phyloP scores from a whole-genome alignment of 2,329 filamentous ascomycete species.

The Ploettnerulaceae sp. region DNA sequence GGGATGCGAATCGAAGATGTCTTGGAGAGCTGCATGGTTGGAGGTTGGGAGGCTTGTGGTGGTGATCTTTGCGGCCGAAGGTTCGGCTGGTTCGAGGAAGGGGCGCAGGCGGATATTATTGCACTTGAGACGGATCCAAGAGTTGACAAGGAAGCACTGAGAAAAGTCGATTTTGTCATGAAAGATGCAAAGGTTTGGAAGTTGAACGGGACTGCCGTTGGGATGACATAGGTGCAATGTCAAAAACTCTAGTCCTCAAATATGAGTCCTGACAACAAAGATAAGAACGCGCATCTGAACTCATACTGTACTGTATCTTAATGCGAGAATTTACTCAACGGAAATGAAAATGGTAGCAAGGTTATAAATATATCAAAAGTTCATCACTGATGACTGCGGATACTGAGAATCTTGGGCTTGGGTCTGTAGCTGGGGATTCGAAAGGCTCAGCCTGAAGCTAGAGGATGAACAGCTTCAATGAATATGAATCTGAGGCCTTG shows the following conservation, averaged over 20 bases:
- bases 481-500: too few species aligned
- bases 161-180: slow-evolving; percentile 51
- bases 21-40: slow-evolving; percentile 45
- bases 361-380: too few species aligned
- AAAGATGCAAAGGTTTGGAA: slow-evolving; percentile 52
- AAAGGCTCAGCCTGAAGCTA: too few species aligned
- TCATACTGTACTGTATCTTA: too few species aligned
- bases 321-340: too few species aligned
- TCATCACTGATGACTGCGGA: too few species aligned
- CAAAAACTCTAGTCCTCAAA: neutral
- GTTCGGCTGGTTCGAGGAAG: slow-evolving; percentile 49
- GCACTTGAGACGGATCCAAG: slow-evolving; percentile 43
- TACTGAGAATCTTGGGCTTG: too few species aligned
- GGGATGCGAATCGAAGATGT: slow-evolving; percentile 47
- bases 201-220: neutral
- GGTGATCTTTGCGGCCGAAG: slow-evolving; percentile 45
- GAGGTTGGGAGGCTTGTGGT: slow-evolving; percentile 53
- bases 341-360: too few species aligned
- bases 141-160: slow-evolving; percentile 38
- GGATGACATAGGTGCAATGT: neutral
- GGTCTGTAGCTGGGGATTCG: too few species aligned
- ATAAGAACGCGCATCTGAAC: too few species aligned
- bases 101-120: slow-evolving; percentile 47
- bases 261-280: neutral
- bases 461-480: too few species aligned